These are phyloP conservation scores for Neofusicoccum cordaticola DNA, from an alignment of 2,329 filamentous ascomycete genomes.

Conservation along the genomic window DNA sequence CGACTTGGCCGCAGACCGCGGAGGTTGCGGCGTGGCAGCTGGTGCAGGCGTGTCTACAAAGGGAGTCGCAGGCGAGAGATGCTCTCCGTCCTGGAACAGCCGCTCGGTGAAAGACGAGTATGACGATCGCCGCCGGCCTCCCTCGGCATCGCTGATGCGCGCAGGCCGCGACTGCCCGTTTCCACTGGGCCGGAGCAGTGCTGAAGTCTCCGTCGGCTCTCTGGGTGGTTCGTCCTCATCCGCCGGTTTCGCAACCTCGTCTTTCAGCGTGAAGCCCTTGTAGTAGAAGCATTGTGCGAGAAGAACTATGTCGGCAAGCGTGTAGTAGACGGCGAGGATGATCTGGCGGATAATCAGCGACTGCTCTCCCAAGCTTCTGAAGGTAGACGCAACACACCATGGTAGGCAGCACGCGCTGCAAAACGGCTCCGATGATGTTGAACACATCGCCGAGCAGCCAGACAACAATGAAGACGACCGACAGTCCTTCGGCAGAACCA, in stretches of 20 bases:
- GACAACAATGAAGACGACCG: slow-evolving; percentile 85
- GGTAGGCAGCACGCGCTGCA: slow-evolving; percentile 89
- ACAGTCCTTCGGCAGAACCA: slow-evolving; percentile 80
- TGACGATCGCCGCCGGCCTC: slow-evolving; percentile 30
- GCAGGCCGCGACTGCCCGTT: slow-evolving; percentile 25
- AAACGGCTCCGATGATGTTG: slow-evolving; percentile 88
- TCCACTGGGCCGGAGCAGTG: slow-evolving; percentile 27
- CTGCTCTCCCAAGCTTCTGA: not conserved
- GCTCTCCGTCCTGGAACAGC: slow-evolving; percentile 60
- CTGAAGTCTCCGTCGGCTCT: slow-evolving; percentile 34
- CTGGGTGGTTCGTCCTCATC: slow-evolving; percentile 23
- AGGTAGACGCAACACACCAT: slow-evolving; percentile 57
- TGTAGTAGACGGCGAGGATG: slow-evolving; percentile 92
- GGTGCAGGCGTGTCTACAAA: slow-evolving; percentile 56
- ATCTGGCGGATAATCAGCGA: slow-evolving; percentile 47
- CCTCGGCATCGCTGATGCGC: slow-evolving; percentile 28
- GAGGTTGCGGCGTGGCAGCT: slow-evolving; percentile 26
- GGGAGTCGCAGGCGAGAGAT: slow-evolving; percentile 80
- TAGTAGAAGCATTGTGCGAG: slow-evolving; percentile 94
- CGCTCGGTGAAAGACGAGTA: slow-evolving; percentile 42
- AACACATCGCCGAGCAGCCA: slow-evolving; percentile 95
- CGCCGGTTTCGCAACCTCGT: slow-evolving; percentile 28
- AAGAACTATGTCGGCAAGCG: slow-evolving; percentile 84
- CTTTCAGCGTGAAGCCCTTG: slow-evolving; percentile 63
- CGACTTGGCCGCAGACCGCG: slow-evolving; percentile 50